These are phyloP conservation scores for Pleurotus citrinopileatus DNA, from an alignment of 768 basidiomycete species.

Conservation along the genomic window DNA sequence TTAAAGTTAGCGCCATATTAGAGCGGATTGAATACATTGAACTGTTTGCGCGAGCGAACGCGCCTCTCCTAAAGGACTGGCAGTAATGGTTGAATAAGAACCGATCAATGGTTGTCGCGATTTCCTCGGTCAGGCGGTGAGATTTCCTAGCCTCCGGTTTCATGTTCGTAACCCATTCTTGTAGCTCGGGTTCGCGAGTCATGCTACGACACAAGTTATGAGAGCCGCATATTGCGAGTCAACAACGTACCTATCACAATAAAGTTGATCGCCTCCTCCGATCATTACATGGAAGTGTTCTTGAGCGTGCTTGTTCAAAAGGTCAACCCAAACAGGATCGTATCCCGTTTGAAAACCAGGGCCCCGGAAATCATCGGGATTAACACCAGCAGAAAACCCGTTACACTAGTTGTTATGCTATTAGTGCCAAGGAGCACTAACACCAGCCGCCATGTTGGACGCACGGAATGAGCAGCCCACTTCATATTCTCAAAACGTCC, in stretches of 20 bases:
- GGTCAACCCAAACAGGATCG: constrained; percentile 91
- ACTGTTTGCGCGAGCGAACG: constrained; percentile 88
- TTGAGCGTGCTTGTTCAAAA: constrained; percentile 78
- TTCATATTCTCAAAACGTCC: constrained; percentile 80
- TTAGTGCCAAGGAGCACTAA: no score
- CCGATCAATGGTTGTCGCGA: constrained; percentile 74
- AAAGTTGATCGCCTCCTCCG: constrained; percentile 93
- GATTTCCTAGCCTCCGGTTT: constrained; percentile 57
- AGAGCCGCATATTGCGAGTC: not conserved
- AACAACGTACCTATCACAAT: constrained; percentile 67
- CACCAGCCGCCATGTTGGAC: constrained; percentile 19
- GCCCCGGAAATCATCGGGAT: constrained; percentile 81
- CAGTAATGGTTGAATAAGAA: constrained; percentile 94
- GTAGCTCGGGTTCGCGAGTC: constrained; percentile 84
- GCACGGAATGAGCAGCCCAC: constrained; percentile 84
- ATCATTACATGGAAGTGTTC: constrained; percentile 88
- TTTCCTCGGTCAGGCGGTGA: constrained; percentile 66
- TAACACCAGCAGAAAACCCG: constrained; percentile 86
- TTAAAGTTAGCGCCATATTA: constrained; percentile 1
- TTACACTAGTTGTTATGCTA: constrained; percentile 85
- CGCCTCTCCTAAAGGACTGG: constrained; percentile 78
- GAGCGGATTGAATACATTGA: constrained; percentile 58
- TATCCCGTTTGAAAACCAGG: constrained; percentile 72
- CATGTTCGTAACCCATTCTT: constrained; percentile 72
- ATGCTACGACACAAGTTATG: constrained; percentile 38